Evolutionary conservation across 192 early-diverging fungal genomes (phyloP).

Genomic region (Linnemannia schmuckeri): DNA sequence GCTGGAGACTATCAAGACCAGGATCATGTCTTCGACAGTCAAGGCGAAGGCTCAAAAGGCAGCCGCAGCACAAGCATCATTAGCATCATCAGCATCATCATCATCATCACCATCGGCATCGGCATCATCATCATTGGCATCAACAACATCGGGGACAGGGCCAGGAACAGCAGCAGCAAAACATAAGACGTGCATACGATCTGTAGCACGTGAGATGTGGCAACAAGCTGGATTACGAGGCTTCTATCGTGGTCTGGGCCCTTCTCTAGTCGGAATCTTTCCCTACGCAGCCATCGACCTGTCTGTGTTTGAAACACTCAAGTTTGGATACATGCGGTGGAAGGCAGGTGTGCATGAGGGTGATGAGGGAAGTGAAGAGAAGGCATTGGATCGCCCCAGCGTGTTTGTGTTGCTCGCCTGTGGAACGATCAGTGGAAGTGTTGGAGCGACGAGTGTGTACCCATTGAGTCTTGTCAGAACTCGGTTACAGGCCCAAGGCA

Average conservation of each 20-base stretch:
- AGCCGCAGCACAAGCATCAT: neutral
- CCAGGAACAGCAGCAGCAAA: slow-evolving; percentile 14
- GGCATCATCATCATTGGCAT: neutral
- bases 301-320: slow-evolving; percentile 80
- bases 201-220: slow-evolving; percentile 72
- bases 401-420: slow-evolving; percentile 69
- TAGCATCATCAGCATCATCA: slow-evolving; percentile 6
- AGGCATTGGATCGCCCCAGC: slow-evolving; percentile 55
- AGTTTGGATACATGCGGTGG: slow-evolving; percentile 68
- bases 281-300: slow-evolving; percentile 84
- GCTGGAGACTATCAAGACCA: slow-evolving; percentile 81
- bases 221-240: slow-evolving; percentile 68
- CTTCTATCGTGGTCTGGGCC: slow-evolving; percentile 74
- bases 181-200: slow-evolving; percentile 52
- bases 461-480: slow-evolving; percentile 81
- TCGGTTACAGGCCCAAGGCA: slow-evolving; percentile 85
- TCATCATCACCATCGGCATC: slow-evolving; percentile 11
- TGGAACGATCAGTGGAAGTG: slow-evolving; percentile 76
- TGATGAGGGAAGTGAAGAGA: slow-evolving; percentile 38
- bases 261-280: slow-evolving; percentile 78
- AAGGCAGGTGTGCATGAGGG: slow-evolving; percentile 55
- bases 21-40: slow-evolving; percentile 76
- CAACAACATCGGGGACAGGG: neutral
- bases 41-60: slow-evolving; percentile 1
- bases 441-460: slow-evolving; percentile 79